Conservation (phyloP, 1,284 basidiomycete species). For the Wallemia mellicola region DNA sequence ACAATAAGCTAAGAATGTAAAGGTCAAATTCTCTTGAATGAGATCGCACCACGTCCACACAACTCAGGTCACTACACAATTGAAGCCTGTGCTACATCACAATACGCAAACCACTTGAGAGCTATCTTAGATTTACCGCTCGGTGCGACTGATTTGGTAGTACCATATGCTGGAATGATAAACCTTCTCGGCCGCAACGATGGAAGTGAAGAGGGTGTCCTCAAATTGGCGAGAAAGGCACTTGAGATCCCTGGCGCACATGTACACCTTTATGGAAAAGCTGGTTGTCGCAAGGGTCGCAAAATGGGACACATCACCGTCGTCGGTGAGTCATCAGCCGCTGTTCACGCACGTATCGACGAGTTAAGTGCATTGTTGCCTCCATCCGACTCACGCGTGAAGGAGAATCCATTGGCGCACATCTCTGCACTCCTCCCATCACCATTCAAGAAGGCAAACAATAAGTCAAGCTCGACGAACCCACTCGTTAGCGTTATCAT, state of each 20-base stretch:
- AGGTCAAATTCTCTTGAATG: constrained; percentile 67
- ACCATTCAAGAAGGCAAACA: background rate
- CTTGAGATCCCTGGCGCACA: constrained; percentile 41
- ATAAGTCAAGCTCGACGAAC: constrained; percentile 25
- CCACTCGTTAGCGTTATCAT: constrained; percentile 87
- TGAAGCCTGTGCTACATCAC: constrained; percentile 80
- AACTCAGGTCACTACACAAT: constrained; percentile 99
- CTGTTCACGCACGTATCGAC: constrained; percentile 36
- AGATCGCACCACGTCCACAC: constrained; percentile 96
- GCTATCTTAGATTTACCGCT: constrained; percentile 78
- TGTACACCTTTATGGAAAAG: constrained; percentile 79
- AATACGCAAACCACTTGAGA: constrained; percentile 92
- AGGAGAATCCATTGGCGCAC: background rate
- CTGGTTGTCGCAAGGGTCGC: constrained; percentile 55
- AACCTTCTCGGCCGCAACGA: constrained; percentile 50
- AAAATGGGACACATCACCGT: constrained; percentile 98
- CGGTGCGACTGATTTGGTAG: constrained; percentile 63
- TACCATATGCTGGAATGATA: constrained; percentile 69
- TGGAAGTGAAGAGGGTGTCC: background rate
- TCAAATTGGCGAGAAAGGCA: constrained; percentile 15
- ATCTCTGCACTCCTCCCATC: constrained; percentile 25
- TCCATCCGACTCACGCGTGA: constrained; percentile 16
- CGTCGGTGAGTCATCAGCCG: constrained; percentile 51
- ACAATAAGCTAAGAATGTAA: background rate
- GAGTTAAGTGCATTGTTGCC: constrained; percentile 24